A percentile compares a stretch with the other conserved stretches of the same genome.
Conservation (phyloP, 2,329 filamentous ascomycete species). For the Aspergillus awamori region DNA sequence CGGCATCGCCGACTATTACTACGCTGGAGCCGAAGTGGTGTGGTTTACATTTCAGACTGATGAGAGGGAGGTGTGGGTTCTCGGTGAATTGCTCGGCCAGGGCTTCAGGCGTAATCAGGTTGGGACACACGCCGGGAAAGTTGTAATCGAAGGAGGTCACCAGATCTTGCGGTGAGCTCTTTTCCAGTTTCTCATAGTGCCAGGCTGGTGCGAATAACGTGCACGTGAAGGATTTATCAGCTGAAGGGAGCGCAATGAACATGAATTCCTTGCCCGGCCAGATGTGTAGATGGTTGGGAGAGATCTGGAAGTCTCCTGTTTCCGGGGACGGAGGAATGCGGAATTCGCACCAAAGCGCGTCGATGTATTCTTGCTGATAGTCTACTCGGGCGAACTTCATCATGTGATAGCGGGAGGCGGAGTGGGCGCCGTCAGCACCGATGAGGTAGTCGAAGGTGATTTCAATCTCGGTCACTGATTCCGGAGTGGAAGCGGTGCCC, state of each 20-base stretch:
- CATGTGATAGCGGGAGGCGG: constrained; percentile 83
- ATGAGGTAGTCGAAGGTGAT: constrained; percentile 90
- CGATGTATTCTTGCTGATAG: constrained; percentile 93
- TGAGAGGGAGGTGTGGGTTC: constrained; percentile 89
- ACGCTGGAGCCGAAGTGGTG: constrained; percentile 77
- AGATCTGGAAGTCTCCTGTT: constrained; percentile 70
- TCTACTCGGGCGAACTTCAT: constrained; percentile 94
- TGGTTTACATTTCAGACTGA: constrained; percentile 89
- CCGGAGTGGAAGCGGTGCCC: constrained; percentile 30
- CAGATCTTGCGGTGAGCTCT: constrained; percentile 60
- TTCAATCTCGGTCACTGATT: constrained; percentile 71
- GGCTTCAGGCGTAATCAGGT: constrained; percentile 61
- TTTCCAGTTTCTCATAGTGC: constrained; percentile 70
- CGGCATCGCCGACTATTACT: constrained; percentile 89
- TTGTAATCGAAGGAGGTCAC: constrained; percentile 84
- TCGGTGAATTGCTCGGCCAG: constrained; percentile 73
- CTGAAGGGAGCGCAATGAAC: constrained; percentile 94
- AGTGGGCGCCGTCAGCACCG: constrained; percentile 93
- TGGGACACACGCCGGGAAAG: constrained; percentile 79
- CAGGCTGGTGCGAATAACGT: constrained; percentile 83
- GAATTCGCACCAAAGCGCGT: constrained; percentile 97
- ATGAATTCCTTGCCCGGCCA: constrained; percentile 94
- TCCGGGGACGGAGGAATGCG: constrained; percentile 63
- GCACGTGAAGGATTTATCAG: constrained; percentile 91
- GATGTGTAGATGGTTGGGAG: constrained; percentile 92